Evolutionary conservation across 495 filamentous ascomycete genomes (phyloP), one percentile per base, ranked within the genome.

Genomic region (Xylaria telfairii): DNA sequence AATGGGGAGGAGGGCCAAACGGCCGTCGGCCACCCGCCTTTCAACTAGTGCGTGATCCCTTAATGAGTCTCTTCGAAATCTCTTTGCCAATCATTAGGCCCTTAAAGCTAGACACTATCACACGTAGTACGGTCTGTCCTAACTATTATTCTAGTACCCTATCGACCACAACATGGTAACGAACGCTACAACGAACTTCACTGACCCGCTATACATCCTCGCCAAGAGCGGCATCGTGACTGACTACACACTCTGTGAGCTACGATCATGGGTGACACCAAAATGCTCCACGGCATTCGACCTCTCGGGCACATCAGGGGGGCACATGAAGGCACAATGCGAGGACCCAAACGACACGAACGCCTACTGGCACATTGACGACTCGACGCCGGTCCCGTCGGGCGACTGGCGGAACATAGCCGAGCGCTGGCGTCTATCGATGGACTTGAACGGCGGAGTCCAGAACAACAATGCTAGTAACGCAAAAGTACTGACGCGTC

Each of bases 281-380:
- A 76, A 82, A 30, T 95, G 92, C 76, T 89, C 86, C 0, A 91
- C 92, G 0, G 75, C 74, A 0, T 93, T 92, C 79, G 82, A 85
- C 60, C 86, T 85, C 9, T 83, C 88, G 1, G 87, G 86, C 0
- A 84, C 82, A 1, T 87, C 74, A 28, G 91, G 90, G 0, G 86
- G 85, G 0, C 73, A 78, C 10, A 81, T 93, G 70, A 78, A 71
- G 4, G 81, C 89, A 0, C 73, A 83, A 62, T 94, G 92, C 78
- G 87, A 92, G 49, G 82, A 90, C 59, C 70, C 77, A 0, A 39
- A 71, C 7, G 85, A 92, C 68, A 19, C 71, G 0, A 76, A 87
- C 19, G 81, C 85, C n/a, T 92, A 90, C 80, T 72, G 76, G 57
- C 77, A 79, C n/a, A 81, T 77, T 72, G 32, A 76, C 74, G 24